Conservation (phyloP, 208 protist genomes). For the Acanthamoeba quina region DNA sequence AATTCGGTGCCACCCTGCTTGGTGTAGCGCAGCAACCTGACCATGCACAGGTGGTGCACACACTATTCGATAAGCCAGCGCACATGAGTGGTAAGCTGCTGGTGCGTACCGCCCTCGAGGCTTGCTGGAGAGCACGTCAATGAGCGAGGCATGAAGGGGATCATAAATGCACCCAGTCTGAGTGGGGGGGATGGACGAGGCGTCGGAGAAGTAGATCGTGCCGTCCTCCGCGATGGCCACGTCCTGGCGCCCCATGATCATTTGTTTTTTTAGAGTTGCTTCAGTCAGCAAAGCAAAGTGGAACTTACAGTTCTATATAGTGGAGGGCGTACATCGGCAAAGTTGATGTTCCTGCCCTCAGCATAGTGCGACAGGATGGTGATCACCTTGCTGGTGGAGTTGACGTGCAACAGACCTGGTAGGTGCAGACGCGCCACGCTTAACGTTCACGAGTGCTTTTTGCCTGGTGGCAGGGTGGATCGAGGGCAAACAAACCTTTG, state of each 20-base stretch:
- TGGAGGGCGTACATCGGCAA: constrained; percentile 36
- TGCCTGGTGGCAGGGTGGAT: neutral
- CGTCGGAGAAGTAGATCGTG: constrained; percentile 54
- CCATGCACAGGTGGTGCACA: neutral
- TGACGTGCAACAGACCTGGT: constrained; percentile 6
- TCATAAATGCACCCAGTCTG: neutral
- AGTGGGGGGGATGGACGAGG: neutral
- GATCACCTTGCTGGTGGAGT: neutral
- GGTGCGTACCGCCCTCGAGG: neutral
- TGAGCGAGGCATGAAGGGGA: neutral
- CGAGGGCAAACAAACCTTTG: neutral
- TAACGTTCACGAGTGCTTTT: no score
- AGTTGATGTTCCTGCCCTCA: neutral
- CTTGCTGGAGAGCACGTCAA: neutral
- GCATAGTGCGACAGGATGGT: constrained; percentile 17
- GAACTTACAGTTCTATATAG: no score
- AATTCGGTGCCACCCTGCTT: neutral
- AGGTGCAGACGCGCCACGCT: no score
- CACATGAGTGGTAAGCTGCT: neutral
- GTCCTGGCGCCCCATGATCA: neutral
- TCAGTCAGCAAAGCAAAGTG: no score
- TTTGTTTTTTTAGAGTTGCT: neutral
- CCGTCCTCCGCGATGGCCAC: neutral
- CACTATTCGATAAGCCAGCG: neutral
- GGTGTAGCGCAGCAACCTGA: constrained; percentile 20